Percentiles rank a stretch among this genome's conserved stretches.
These are phyloP conservation scores for Coniochaeta sp. DNA, from an alignment of 2,329 filamentous ascomycete genomes.

Conservation along the genomic window DNA sequence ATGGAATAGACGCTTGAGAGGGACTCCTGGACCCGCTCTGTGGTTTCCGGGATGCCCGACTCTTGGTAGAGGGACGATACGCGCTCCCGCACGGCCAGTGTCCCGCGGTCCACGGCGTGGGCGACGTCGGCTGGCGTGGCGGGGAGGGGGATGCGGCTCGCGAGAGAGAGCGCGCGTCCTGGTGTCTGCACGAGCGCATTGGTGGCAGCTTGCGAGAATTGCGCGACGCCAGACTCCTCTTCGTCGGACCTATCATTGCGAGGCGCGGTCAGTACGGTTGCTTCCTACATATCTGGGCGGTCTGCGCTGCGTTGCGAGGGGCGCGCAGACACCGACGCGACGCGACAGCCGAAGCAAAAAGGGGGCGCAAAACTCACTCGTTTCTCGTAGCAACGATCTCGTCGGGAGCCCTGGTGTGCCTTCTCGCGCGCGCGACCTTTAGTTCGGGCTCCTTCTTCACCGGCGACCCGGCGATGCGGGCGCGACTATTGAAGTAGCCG, in stretches of 20 bases:
- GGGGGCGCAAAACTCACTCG: conserved; percentile 29
- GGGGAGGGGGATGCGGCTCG: conserved; percentile 63
- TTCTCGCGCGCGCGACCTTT: conserved; percentile 36
- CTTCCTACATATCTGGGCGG: not conserved
- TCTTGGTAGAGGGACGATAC: conserved; percentile 57
- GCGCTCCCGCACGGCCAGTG: conserved; percentile 58
- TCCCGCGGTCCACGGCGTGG: conserved; percentile 65
- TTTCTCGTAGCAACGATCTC: conserved; percentile 26
- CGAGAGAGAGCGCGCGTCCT: conserved; percentile 43
- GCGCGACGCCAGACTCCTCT: not conserved
- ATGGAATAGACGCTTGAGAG: conserved; percentile 69
- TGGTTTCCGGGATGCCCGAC: conserved; percentile 59
- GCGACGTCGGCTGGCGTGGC: conserved; percentile 75
- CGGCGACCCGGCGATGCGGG: conserved; percentile 51
- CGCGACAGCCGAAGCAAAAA: not conserved
- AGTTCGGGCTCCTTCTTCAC: conserved; percentile 48
- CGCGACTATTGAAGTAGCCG: conserved; percentile 69
- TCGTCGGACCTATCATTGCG: not conserved
- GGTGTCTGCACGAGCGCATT: conserved; percentile 42
- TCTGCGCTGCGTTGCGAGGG: not conserved
- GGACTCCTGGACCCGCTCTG: conserved; percentile 58
- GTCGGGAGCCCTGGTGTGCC: conserved; percentile 35
- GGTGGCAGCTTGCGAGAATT: conserved; percentile 18
- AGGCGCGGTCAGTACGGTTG: not conserved
- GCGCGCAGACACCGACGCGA: not conserved